phyloP scores from a whole-genome alignment of 345 rosid genomes.

The Barbarea vulgaris region DNA sequence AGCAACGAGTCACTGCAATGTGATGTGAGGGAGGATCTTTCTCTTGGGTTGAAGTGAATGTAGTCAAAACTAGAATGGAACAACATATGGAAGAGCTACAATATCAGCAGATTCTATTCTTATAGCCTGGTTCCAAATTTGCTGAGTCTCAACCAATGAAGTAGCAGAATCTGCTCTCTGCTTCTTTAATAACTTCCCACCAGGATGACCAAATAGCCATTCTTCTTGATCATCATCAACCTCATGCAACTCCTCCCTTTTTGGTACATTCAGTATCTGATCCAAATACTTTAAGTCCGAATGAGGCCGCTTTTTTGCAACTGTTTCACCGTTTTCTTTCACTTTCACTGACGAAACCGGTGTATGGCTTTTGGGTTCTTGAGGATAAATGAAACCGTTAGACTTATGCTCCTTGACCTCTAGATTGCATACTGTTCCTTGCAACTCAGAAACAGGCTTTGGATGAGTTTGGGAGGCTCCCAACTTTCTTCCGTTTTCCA shows the following conservation, averaged over 20 bases:
- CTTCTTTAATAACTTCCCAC: conserved; percentile 38
- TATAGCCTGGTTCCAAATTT: conserved; percentile 71
- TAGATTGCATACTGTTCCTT: conserved; percentile 35
- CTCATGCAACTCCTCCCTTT: conserved; percentile 50
- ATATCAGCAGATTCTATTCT: conserved; percentile 64
- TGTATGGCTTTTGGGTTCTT: conserved; percentile 37
- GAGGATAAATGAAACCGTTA: conserved; percentile 51
- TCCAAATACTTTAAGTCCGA: conserved; percentile 65
- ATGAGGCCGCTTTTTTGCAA: conserved; percentile 60
- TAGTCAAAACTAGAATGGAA: conserved; percentile 60
- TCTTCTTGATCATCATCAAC: conserved; percentile 54
- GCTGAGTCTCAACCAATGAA: conserved; percentile 27
- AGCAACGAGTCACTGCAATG: conserved; percentile 18
- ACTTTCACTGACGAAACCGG: conserved; percentile 35
- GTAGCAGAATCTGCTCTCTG: conserved; percentile 34
- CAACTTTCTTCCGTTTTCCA: conserved; percentile 52
- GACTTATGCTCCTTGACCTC: conserved; percentile 45
- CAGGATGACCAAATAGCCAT: conserved; percentile 57
- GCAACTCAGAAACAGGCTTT: conserved; percentile 35
- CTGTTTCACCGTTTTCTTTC: conserved; percentile 46
- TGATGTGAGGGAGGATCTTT: conserved; percentile 2
- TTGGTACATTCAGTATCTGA: conserved; percentile 59
- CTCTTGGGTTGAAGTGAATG: conserved; percentile 19
- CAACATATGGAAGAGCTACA: conserved; percentile 72
- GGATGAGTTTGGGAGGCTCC: conserved; percentile 41